These are phyloP conservation scores for Fusarium pseudocircinatum DNA, from an alignment of 2,329 filamentous ascomycete species.

Conservation along the genomic window DNA sequence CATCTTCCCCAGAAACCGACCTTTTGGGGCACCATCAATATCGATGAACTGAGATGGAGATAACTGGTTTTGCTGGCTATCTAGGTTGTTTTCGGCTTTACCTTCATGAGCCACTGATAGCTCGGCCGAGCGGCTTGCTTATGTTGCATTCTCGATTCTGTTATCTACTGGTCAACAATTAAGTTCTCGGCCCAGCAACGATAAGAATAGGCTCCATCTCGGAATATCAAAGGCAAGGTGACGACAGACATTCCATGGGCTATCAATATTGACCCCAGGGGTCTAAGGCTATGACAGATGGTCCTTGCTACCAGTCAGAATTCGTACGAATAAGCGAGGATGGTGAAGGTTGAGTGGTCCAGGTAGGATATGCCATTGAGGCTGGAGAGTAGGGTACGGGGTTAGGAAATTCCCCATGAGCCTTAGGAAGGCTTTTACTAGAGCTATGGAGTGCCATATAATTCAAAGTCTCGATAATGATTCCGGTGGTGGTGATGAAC, in stretches of 20 bases:
- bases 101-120: slow-evolving; percentile 35
- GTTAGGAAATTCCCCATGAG: neutral
- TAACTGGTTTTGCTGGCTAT: slow-evolving; percentile 36
- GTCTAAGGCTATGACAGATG: slow-evolving; percentile 16
- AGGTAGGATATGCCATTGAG: slow-evolving; percentile 8
- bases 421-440: neutral
- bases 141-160: slow-evolving; percentile 9
- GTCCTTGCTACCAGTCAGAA: slow-evolving; percentile 26
- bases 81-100: slow-evolving; percentile 19
- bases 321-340: slow-evolving; percentile 21
- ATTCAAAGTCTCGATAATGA: neutral
- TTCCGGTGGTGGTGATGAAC: neutral
- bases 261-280: slow-evolving; percentile 3
- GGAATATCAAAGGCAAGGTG: slow-evolving; percentile 25
- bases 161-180: slow-evolving; percentile 34
- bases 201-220: slow-evolving; percentile 21
- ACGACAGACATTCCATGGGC: slow-evolving; percentile 34
- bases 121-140: slow-evolving; percentile 41
- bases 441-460: neutral
- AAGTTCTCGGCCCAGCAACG: slow-evolving; percentile 24
- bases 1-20: slow-evolving; percentile 44
- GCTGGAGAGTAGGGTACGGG: neutral
- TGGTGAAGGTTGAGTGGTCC: slow-evolving; percentile 5
- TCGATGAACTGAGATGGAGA: slow-evolving; percentile 18
- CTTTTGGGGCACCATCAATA: slow-evolving; percentile 46